Evolutionary conservation across 139 green algal genomes (phyloP), one percentile per base, ranked within the genome.

Genomic region (Ettlia oleoabundans): DNA sequence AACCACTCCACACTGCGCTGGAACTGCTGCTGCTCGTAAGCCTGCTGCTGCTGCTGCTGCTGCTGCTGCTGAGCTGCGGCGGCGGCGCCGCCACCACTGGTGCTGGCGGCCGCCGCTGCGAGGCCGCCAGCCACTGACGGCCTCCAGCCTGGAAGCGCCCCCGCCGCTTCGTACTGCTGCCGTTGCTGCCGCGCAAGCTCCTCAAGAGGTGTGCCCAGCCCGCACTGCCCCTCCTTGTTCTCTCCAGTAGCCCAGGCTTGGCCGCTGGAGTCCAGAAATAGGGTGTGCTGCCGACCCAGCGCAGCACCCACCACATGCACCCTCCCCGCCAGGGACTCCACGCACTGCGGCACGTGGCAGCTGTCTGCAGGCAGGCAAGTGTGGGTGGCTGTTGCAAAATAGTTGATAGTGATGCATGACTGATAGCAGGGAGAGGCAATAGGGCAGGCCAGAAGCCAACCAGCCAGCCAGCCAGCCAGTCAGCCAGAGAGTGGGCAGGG

Each of bases 161-260:
- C 79, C 28, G n/a, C n/a, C n/a, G 13, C 28, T 7, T 83, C 78
- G 78, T 81, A 91, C 32, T 91, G 85, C 38, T 81, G 68, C 32
- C 90, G 78, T 66, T 92, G 86, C 69, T 93, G 87, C 21, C 67
- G 10, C 1, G 91, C 91, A 0, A 93, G 79, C 35, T 89, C 81
- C 37, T 93, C 89, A 1, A 93, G 65, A 0, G 89, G 86, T 0
- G 87, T 90, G 21, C 91, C 91, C 65, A 91, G 73, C 3, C 91
- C 88, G 47, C 88, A 92, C 77, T 93, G 35, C 71, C 85, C 80
- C 85, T 93, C 91, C 55, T 88, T 91, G 82, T 92, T 93, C 65
- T 92, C 88, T 2, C 90, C 90, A 32, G 84, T 90, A 42, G 81
- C 78, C 87, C 88, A 93, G 10, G 93, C 35, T 24, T 30, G 63